phyloP scores from a whole-genome alignment of 1,284 basidiomycete genomes.

The Lentinus polychrous region DNA sequence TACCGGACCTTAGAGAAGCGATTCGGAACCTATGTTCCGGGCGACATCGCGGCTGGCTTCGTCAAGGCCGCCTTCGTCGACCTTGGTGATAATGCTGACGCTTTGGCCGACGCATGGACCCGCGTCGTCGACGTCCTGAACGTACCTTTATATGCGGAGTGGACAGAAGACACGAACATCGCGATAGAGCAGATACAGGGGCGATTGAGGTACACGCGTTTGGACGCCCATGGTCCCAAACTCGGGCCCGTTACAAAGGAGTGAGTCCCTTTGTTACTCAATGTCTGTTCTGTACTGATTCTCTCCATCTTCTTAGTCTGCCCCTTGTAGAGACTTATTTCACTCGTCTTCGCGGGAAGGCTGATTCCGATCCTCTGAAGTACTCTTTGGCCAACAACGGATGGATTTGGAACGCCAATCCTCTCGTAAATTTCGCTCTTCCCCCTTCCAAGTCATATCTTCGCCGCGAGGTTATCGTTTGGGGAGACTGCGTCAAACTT shows the following conservation, averaged over 20 bases:
- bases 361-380: conserved; percentile 55
- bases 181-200: conserved; percentile 73
- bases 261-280: conserved; percentile 36
- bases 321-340: conserved; percentile 89
- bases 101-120: conserved; percentile 66
- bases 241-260: conserved; percentile 73
- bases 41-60: conserved; percentile 57
- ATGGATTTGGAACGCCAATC: conserved; percentile 98
- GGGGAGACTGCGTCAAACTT: conserved; percentile 97
- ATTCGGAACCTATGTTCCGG: conserved; percentile 61
- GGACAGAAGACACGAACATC: conserved; percentile 72
- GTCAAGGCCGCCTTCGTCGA: conserved; percentile 64
- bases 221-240: conserved; percentile 80
- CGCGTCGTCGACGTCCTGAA: conserved; percentile 81
- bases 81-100: conserved; percentile 39
- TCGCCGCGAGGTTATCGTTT: conserved; percentile 92
- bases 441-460: conserved; percentile 94
- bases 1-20: conserved; percentile 57
- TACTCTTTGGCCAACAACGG: conserved; percentile 95
- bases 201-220: conserved; percentile 71
- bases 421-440: conserved; percentile 92
- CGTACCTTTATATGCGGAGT: conserved; percentile 80
- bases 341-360: conserved; percentile 64
- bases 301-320: conserved; percentile 36
- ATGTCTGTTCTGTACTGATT: neutral